Conservation (phyloP, 371 early-diverging fungal species). For the Phascolomyces articulosus region DNA sequence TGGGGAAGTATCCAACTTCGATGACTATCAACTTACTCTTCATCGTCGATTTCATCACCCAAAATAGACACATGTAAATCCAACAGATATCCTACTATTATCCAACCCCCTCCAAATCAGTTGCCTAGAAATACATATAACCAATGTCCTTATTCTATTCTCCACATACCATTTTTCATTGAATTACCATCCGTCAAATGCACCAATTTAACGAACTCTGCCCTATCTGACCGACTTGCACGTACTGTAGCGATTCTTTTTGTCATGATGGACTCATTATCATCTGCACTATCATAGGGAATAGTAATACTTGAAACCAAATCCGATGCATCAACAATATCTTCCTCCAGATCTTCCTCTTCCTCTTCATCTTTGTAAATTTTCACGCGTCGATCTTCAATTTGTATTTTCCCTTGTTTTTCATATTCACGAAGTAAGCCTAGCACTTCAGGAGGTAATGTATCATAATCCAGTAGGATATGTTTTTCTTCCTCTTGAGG, state of each 20-base stretch:
- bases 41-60: constrained; percentile 18
- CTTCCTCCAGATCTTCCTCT: constrained; percentile 23
- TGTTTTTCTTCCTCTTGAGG: background rate
- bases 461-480: constrained; percentile 34
- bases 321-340: constrained; percentile 8
- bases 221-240: constrained; percentile 13
- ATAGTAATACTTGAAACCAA: background rate
- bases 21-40: constrained; percentile 10
- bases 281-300: background rate
- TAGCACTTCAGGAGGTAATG: constrained; percentile 32
- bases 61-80: constrained; percentile 44
- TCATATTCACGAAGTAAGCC: constrained; percentile 26
- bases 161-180: constrained; percentile 14
- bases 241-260: constrained; percentile 11
- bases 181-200: constrained; percentile 16
- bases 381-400: constrained; percentile 13
- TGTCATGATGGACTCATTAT: background rate
- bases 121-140: too few relatives aligned
- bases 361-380: constrained; percentile 8
- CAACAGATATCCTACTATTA: constrained; percentile 14
- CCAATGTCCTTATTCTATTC: too few relatives aligned
- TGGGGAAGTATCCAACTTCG: too few relatives aligned
- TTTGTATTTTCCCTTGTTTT: constrained; percentile 18
- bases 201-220: constrained; percentile 30
- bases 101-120: too few relatives aligned